These are phyloP conservation scores for Penicillium verrucosum DNA, from an alignment of 2,329 filamentous ascomycete genomes.

Conservation along the genomic window DNA sequence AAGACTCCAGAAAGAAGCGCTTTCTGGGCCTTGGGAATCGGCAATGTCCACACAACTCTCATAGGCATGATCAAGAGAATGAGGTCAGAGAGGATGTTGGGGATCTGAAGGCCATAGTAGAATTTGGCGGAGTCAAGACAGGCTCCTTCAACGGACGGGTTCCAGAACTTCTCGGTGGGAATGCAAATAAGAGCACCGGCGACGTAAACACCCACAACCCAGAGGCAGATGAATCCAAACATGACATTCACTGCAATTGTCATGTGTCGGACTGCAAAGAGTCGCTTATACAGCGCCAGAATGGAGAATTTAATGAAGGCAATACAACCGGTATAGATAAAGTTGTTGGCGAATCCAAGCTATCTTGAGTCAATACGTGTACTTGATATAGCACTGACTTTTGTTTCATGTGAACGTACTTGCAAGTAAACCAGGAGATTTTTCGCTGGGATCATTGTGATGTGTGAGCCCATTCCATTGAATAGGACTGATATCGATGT, in stretches of 20 bases:
- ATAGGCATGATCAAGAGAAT: constrained; percentile 29
- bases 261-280: constrained; percentile 26
- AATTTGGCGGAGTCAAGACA: constrained; percentile 28
- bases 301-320: constrained; percentile 30
- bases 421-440: constrained; percentile 26
- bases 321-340: constrained; percentile 27
- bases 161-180: constrained; percentile 28
- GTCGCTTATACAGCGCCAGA: constrained; percentile 27
- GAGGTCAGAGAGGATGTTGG: constrained; percentile 31
- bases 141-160: constrained; percentile 20
- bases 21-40: constrained; percentile 25
- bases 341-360: constrained; percentile 29
- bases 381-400: neutral
- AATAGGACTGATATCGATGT: constrained; percentile 19
- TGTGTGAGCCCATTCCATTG: constrained; percentile 30
- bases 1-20: constrained; percentile 28
- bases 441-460: constrained; percentile 25
- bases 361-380: constrained; percentile 7
- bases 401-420: constrained; percentile 7
- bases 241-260: constrained; percentile 19
- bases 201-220: constrained; percentile 23
- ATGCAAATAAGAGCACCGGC: constrained; percentile 25
- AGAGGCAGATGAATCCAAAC: constrained; percentile 22
- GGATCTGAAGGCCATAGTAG: constrained; percentile 31
- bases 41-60: constrained; percentile 26